Evolutionary conservation across 495 filamentous ascomycete species (phyloP), one percentile per base, ranked within the genome.

Genomic region (Haplographium delicatum): DNA sequence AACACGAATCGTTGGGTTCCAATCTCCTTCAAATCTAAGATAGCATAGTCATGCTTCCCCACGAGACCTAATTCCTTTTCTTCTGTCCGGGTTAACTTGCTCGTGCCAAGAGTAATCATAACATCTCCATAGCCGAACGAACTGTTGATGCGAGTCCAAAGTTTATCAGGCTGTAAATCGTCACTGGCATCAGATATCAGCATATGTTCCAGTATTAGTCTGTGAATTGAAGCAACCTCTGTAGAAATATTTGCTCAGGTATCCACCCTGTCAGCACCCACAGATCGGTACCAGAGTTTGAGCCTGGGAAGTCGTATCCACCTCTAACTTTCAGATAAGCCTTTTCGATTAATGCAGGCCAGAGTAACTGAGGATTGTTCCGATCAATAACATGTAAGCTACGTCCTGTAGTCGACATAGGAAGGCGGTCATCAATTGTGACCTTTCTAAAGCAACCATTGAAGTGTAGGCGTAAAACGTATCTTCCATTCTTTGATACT

Each of bases 221-320:
- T n/a, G n/a, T n/a, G 10, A 27, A 37, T 8, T 39, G 3, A 13
- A 27, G 60, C 43, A 59, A 80, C 77, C 73, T 81, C 50, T 95
- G 90, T 3, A 97, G 70, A 59, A 94, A 95, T 3, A 97, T 68
- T 59, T 99, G 93, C 65, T 99, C 91, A 0, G 93, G 93, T 48
- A 99, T 88, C 93, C 93, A 99, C 24, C 91, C 91, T 1, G 86
- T 94, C 41, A 99, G 65, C 10, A 91, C 82, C 72, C 88, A 88
- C 2, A 99, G 68, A 63, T 99, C 93, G 5, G 91, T 96, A 2
- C 87, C 90, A 2, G 91, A 96, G 62, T 99, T 96, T 59, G 91
- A 96, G n/a, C 93, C 93, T 2, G 93, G 93, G 57, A 99, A 97
- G 56, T 97, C 89, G 65, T 99, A 99, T 26, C 93, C 94, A 26